Conservation (phyloP, 2,329 filamentous ascomycete species). For the Didymella pinodella region DNA sequence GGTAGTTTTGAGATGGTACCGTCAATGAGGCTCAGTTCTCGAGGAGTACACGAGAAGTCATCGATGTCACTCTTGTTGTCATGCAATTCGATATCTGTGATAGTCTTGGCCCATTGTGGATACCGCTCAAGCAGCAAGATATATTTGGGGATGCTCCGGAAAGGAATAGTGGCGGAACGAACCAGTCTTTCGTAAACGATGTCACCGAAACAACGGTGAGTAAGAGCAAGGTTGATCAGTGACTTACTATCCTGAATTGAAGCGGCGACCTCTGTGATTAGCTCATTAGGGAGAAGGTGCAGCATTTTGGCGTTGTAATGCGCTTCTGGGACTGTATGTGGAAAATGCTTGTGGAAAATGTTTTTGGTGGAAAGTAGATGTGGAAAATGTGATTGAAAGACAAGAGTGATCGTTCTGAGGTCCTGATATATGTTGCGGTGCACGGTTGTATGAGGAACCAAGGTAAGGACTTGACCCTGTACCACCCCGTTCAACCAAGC, state of each 20-base stretch:
- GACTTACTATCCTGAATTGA: too few relatives aligned
- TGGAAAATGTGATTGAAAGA: neutral
- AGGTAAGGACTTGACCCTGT: neutral
- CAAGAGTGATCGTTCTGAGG: neutral
- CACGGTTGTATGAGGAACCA: neutral
- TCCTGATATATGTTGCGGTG: neutral
- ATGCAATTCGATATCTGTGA: neutral
- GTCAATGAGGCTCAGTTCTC: neutral
- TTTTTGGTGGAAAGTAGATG: neutral
- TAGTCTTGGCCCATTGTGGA: neutral
- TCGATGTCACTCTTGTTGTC: neutral
- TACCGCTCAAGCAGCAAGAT: neutral
- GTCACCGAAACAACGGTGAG: neutral
- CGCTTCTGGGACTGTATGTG: too few relatives aligned
- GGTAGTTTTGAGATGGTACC: neutral
- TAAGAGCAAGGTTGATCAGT: slow-evolving; percentile 4
- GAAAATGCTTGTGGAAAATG: neutral
- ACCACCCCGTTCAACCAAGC: neutral
- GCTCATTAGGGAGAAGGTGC: neutral
- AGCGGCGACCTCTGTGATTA: neutral
- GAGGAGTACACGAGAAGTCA: neutral
- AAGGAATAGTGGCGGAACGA: neutral
- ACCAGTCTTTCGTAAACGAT: neutral
- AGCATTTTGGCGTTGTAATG: neutral
- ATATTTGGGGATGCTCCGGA: neutral